Conservation (phyloP, 2,329 filamentous ascomycete genomes). For the Cercospora beticola region DNA sequence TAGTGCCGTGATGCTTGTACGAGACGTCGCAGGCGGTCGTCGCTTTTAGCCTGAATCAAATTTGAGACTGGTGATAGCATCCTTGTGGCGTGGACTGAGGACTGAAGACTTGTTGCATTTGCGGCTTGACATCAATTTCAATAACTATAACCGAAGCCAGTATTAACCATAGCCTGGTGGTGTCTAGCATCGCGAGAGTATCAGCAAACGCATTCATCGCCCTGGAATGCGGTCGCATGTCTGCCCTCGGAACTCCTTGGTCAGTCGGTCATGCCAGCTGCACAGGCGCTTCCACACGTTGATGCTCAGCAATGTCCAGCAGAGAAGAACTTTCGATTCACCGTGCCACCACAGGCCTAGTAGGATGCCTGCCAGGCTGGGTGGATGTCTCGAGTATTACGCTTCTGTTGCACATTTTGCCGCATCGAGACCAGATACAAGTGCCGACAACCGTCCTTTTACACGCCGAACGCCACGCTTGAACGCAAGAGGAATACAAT, state of each 20-base stretch:
- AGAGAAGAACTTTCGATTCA: not conserved
- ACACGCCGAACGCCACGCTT: not conserved
- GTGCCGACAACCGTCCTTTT: not conserved
- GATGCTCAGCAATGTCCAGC: not conserved
- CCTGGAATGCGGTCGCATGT: not conserved
- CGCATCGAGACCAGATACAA: not conserved
- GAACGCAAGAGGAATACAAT: not conserved
- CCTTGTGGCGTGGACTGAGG: not conserved
- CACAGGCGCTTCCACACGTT: not conserved
- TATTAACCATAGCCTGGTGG: not conserved
- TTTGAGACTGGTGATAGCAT: not conserved
- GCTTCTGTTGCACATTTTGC: not conserved
- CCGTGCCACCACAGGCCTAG: not conserved
- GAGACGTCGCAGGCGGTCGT: not conserved
- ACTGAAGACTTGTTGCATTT: not conserved
- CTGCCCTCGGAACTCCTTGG: not conserved
- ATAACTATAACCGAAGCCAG: not conserved
- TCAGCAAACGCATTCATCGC: not conserved
- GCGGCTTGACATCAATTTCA: not conserved
- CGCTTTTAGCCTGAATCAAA: constrained; percentile 9
- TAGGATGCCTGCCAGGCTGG: not conserved
- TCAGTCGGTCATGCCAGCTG: not conserved
- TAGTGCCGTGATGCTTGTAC: not conserved
- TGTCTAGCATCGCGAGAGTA: not conserved
- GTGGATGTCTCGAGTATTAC: not conserved